Evolutionary conservation across 1,284 basidiomycete genomes (phyloP).

Genomic region (Marasmius oreades): DNA sequence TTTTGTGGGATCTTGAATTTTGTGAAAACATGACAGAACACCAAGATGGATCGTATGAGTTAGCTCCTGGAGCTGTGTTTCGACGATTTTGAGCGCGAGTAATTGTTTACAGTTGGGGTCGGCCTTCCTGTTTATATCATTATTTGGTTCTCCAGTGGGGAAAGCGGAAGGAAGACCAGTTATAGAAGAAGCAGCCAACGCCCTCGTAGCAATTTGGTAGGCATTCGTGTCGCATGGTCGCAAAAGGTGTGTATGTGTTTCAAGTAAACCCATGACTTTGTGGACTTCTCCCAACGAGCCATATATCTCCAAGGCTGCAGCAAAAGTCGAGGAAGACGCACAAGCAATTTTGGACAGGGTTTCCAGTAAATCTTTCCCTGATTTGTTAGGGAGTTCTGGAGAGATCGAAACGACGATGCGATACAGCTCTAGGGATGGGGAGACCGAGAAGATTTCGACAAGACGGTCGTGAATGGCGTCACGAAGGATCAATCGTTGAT

Average conservation of each 20-base stretch:
- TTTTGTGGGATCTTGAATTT: slow-evolving; percentile 38
- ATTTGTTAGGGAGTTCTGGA: slow-evolving; percentile 22
- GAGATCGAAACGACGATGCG: slow-evolving; percentile 37
- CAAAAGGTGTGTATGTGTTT: slow-evolving; percentile 46
- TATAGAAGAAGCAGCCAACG: slow-evolving; percentile 30
- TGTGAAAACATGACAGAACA: slow-evolving; percentile 41
- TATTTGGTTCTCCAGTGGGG: neutral
- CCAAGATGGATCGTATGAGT: slow-evolving; percentile 37
- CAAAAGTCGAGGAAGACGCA: slow-evolving; percentile 46
- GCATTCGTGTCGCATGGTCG: slow-evolving; percentile 48
- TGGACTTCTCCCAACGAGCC: slow-evolving; percentile 31
- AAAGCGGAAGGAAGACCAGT: slow-evolving; percentile 13
- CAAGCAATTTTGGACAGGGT: slow-evolving; percentile 39
- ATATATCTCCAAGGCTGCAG: slow-evolving; percentile 51
- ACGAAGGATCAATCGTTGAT: slow-evolving; percentile 39
- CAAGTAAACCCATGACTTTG: slow-evolving; percentile 38
- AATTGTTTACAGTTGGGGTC: neutral
- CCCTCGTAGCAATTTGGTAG: slow-evolving; percentile 41
- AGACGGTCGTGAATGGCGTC: slow-evolving; percentile 41
- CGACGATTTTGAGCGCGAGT: slow-evolving; percentile 40
- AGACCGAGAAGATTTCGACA: slow-evolving; percentile 39
- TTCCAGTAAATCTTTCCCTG: slow-evolving; percentile 32
- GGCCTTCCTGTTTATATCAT: neutral
- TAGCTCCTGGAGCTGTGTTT: slow-evolving; percentile 49
- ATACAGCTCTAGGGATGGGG: slow-evolving; percentile 47